These are phyloP conservation scores for Starmerella gropengiesseri DNA, from an alignment of 805 yeast genomes.

Conservation along the genomic window DNA sequence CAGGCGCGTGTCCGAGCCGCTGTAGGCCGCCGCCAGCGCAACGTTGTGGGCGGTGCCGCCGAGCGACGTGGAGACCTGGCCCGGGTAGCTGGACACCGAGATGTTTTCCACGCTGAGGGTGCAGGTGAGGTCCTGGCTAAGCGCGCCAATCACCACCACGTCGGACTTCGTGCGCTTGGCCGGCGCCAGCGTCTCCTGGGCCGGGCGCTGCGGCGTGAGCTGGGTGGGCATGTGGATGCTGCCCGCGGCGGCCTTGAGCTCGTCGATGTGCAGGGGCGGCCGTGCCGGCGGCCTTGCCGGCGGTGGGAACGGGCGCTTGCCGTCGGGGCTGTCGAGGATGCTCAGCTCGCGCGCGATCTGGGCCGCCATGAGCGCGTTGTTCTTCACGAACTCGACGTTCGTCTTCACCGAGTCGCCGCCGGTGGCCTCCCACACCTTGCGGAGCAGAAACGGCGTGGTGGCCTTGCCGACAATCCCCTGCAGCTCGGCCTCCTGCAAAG, in stretches of 20 bases:
- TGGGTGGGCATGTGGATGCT: conserved; percentile 10
- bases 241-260: not conserved
- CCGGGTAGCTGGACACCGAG: conserved; percentile 58
- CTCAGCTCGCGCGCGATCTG: conserved; percentile 49
- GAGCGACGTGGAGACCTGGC: conserved; percentile 41
- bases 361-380: conserved; percentile 62
- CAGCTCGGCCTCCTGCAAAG: conserved; percentile 44
- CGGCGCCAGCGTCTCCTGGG: conserved; percentile 5
- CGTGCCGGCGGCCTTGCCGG: not conserved
- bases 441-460: conserved; percentile 66
- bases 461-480: conserved; percentile 56
- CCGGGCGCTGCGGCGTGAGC: conserved; percentile 10
- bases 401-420: conserved; percentile 58
- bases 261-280: not conserved
- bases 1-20: conserved; percentile 22
- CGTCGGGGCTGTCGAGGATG: conserved; percentile 2
- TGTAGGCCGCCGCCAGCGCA: conserved; percentile 46
- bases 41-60: conserved; percentile 87
- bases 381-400: conserved; percentile 63
- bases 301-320: not conserved
- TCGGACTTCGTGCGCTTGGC: conserved; percentile 1
- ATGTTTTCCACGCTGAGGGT: conserved; percentile 31
- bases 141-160: conserved; percentile 54
- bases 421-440: conserved; percentile 55
- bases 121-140: conserved; percentile 65